Conservation (phyloP, 2,329 filamentous ascomycete species). For the Coniochaeta ligniaria region DNA sequence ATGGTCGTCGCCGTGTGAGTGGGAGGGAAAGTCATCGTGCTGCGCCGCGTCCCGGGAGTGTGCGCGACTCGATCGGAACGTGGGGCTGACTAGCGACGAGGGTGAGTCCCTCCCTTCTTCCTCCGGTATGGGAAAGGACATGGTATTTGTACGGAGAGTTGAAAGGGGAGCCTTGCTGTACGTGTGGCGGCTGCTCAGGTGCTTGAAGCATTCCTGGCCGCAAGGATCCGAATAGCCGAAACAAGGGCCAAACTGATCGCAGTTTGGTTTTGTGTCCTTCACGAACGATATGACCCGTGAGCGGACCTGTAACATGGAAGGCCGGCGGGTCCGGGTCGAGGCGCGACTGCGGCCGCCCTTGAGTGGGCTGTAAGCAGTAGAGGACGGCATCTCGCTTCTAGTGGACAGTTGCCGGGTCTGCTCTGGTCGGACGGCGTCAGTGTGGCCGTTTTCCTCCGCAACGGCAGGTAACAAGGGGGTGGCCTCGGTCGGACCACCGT, state of each 20-base stretch:
- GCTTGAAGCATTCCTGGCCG: slow-evolving; percentile 59
- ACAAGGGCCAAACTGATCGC: slow-evolving; percentile 53
- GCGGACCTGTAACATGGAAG: slow-evolving; percentile 47
- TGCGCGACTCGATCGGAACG: slow-evolving; percentile 28
- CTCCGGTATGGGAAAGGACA: neutral
- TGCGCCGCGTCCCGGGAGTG: slow-evolving; percentile 30
- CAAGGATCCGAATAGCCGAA: slow-evolving; percentile 60
- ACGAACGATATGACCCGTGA: slow-evolving; percentile 57
- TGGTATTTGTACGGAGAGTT: slow-evolving; percentile 30
- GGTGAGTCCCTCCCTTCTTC: slow-evolving; percentile 7
- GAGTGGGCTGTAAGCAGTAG: slow-evolving; percentile 8
- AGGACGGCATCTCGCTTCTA: slow-evolving; percentile 18
- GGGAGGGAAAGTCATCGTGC: slow-evolving; percentile 10
- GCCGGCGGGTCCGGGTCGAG: slow-evolving; percentile 31
- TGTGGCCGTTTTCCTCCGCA: slow-evolving; percentile 16
- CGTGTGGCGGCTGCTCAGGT: slow-evolving; percentile 32
- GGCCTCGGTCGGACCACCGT: slow-evolving; percentile 27
- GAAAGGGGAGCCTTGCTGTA: slow-evolving; percentile 25
- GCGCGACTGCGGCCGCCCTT: slow-evolving; percentile 16
- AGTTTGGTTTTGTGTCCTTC: slow-evolving; percentile 56
- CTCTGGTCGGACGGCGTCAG: neutral
- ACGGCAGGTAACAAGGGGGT: slow-evolving; percentile 38
- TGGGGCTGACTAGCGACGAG: slow-evolving; percentile 22
- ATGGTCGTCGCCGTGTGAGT: slow-evolving; percentile 13
- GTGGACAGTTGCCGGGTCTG: slow-evolving; percentile 14